phyloP scores from a whole-genome alignment of 2,329 filamentous ascomycete species.

The Diaporthe nobilis region DNA sequence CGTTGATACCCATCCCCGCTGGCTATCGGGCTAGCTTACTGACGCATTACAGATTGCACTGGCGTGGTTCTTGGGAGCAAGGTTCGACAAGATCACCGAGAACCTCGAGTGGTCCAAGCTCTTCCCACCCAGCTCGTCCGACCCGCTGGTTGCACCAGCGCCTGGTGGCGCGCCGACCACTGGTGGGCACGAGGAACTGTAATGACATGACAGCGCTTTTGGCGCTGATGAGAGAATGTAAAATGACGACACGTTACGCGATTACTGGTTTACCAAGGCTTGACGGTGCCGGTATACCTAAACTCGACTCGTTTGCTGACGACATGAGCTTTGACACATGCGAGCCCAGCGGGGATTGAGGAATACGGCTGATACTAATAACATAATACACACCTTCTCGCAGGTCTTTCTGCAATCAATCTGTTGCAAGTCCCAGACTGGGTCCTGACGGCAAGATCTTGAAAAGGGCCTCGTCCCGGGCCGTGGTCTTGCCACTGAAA shows the following conservation, averaged over 20 bases:
- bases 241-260: conserved; percentile 38
- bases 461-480: no score
- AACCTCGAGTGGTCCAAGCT: conserved; percentile 58
- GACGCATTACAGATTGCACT: conserved; percentile 72
- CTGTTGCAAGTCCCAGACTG: not conserved
- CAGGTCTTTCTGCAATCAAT: conserved; percentile 4
- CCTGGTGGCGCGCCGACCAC: conserved; percentile 39
- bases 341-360: conserved; percentile 28
- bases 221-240: conserved; percentile 36
- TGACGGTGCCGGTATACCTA: conserved; percentile 1
- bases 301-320: conserved; percentile 23
- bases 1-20: conserved; percentile 51
- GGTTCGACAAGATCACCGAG: conserved; percentile 79
- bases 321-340: conserved; percentile 25
- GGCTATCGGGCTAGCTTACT: not conserved
- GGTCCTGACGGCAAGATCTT: not conserved
- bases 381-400: conserved; percentile 37
- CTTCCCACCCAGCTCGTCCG: conserved; percentile 15
- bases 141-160: conserved; percentile 45
- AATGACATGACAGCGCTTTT: conserved; percentile 39
- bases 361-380: conserved; percentile 41
- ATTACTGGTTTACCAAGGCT: conserved; percentile 22
- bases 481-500: not conserved
- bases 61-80: conserved; percentile 85
- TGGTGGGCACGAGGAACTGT: conserved; percentile 50